A percentile compares a stretch with the other conserved stretches of the same genome.
These are phyloP conservation scores for Trichomonascus vanleenenianus DNA, from an alignment of 805 yeast species.

Conservation along the genomic window DNA sequence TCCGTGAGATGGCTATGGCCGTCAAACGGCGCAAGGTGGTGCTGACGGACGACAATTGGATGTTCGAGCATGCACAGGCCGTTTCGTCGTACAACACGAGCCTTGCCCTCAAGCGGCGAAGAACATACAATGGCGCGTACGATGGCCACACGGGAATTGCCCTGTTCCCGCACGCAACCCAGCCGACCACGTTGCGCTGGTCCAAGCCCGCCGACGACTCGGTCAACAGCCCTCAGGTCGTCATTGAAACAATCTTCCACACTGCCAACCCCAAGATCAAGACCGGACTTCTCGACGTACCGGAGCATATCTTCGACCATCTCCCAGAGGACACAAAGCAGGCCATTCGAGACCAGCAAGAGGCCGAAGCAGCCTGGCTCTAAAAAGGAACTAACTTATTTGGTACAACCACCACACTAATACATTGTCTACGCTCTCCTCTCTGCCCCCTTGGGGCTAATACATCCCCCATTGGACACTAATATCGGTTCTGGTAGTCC, in stretches of 20 bases:
- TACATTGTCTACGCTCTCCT: too few relatives aligned
- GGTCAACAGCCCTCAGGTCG: constrained; percentile 8
- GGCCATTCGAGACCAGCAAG: constrained; percentile 20
- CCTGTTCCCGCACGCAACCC: constrained; percentile 68
- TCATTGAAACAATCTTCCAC: constrained; percentile 15
- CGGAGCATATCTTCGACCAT: constrained; percentile 45
- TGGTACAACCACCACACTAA: too few relatives aligned
- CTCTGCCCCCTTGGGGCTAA: too few relatives aligned
- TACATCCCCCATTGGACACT: too few relatives aligned
- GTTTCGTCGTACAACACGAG: constrained; percentile 63
- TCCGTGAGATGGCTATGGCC: constrained; percentile 12
- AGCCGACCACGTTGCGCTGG: constrained; percentile 45
- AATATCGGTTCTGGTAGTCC: too few relatives aligned
- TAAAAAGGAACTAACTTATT: too few relatives aligned
- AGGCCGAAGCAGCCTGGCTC: constrained; percentile 14
- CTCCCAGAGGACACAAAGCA: constrained; percentile 50
- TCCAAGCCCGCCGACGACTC: constrained; percentile 23
- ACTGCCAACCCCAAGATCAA: constrained; percentile 41
- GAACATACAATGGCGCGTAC: constrained; percentile 39
- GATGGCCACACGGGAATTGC: constrained; percentile 82
- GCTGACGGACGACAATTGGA: constrained; percentile 68
- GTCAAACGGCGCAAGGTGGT: constrained; percentile 24
- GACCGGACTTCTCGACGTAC: constrained; percentile 63
- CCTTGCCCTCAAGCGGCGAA: constrained; percentile 50
- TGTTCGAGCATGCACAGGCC: constrained; percentile 75